These are phyloP conservation scores for Acrocalymma vagum DNA, from an alignment of 2,329 filamentous ascomycete species.

Conservation along the genomic window DNA sequence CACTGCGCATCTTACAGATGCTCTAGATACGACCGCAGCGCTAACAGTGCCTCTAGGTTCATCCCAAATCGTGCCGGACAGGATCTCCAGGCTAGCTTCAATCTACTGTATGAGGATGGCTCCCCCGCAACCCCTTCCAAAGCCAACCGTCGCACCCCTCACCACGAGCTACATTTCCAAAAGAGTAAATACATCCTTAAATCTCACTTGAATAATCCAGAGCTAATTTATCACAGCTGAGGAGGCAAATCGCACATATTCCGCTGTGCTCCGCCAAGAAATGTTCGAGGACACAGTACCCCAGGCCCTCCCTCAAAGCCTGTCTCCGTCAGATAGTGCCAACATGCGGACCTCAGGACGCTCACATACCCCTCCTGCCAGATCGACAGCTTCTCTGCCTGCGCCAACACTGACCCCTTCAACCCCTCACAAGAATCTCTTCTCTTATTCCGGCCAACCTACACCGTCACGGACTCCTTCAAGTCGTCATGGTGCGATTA, in stretches of 20 bases:
- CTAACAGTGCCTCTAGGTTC: constrained; percentile 67
- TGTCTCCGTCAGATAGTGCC: constrained; percentile 61
- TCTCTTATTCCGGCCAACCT: constrained; percentile 86
- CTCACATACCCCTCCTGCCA: constrained; percentile 82
- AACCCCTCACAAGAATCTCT: constrained; percentile 96
- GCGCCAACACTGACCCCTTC: constrained; percentile 83
- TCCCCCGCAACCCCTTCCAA: constrained; percentile 91
- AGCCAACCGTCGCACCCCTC: constrained; percentile 82
- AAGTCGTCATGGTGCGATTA: constrained; percentile 80
- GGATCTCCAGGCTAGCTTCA: constrained; percentile 93
- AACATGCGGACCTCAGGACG: constrained; percentile 71
- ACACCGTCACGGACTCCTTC: constrained; percentile 91
- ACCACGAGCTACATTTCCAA: constrained; percentile 93
- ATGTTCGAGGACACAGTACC: constrained; percentile 92
- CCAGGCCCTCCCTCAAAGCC: constrained; percentile 72
- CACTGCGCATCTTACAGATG: constrained; percentile 2
- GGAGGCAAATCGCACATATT: constrained; percentile 94
- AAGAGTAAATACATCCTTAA: constrained; percentile 63
- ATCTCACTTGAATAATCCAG: too few relatives aligned
- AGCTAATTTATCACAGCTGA: constrained; percentile 66
- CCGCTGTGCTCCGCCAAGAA: constrained; percentile 84
- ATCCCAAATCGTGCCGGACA: constrained; percentile 94
- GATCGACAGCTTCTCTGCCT: constrained; percentile 69
- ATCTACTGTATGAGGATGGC: constrained; percentile 87
- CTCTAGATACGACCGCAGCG: background rate